Evolutionary conservation across 2,329 filamentous ascomycete genomes (phyloP).

Genomic region (Aspergillus candidus): DNA sequence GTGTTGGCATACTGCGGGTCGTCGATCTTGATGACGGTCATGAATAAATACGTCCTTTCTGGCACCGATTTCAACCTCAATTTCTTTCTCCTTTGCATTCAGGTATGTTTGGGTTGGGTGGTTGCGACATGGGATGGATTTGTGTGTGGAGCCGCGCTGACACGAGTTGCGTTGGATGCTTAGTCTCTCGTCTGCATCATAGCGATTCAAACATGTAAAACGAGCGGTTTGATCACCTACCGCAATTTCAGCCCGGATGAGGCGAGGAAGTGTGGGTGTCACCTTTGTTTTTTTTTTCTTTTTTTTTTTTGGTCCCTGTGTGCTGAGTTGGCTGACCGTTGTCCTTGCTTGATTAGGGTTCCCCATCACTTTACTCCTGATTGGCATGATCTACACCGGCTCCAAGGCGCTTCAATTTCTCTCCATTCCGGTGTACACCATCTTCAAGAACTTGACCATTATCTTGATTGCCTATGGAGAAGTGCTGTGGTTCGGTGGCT

Average conservation of each 20-base stretch:
- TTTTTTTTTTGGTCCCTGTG: background rate
- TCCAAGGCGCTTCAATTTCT: constrained; percentile 94
- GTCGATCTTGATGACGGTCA: constrained; percentile 99
- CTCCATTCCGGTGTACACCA: constrained; percentile 97
- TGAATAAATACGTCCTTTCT: constrained; percentile 97
- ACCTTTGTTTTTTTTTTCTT: constrained; percentile 1
- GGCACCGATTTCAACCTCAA: constrained; percentile 90
- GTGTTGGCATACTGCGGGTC: constrained; percentile 87
- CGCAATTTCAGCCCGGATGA: constrained; percentile 80
- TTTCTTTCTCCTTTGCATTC: constrained; percentile 86
- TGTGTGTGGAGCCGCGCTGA: background rate
- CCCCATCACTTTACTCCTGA: constrained; percentile 87
- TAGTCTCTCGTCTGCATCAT: constrained; percentile 84
- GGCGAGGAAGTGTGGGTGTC: constrained; percentile 76
- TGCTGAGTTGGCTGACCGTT: constrained; percentile 3
- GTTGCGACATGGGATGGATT: background rate
- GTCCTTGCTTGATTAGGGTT: constrained; percentile 60
- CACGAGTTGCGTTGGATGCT: background rate
- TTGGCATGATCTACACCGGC: constrained; percentile 98
- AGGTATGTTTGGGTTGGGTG: constrained; percentile 55
- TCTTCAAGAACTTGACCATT: constrained; percentile 99
- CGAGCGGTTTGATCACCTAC: constrained; percentile 73
- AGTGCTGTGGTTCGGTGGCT: constrained; percentile 95
- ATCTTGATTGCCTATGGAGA: constrained; percentile 98
- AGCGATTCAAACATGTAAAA: constrained; percentile 78